Evolutionary conservation across 129 eudicot species (phyloP).

Genomic region (Tanacetum coccineum): DNA sequence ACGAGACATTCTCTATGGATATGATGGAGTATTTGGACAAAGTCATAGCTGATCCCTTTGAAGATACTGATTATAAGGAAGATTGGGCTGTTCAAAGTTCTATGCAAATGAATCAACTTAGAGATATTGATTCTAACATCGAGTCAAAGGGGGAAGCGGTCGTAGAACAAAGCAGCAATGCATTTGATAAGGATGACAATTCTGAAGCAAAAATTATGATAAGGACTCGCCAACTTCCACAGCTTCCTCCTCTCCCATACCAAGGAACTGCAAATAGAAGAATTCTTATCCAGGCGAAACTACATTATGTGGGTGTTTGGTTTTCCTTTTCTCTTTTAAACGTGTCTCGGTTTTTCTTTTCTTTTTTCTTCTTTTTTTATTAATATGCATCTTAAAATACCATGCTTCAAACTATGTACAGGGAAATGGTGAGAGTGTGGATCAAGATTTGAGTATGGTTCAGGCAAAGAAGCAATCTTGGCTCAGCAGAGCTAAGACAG

Average conservation of each 20-base stretch:
- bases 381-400: neutral
- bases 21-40: slow-evolving; percentile 44
- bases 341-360: neutral
- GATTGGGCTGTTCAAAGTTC: slow-evolving; percentile 13
- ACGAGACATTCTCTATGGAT: slow-evolving; percentile 32
- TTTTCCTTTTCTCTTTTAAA: neutral
- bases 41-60: slow-evolving; percentile 27
- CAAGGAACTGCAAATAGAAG: slow-evolving; percentile 75
- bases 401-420: slow-evolving; percentile 11
- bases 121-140: slow-evolving; percentile 38
- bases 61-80: slow-evolving; percentile 11
- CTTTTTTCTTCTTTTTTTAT: too few relatives aligned
- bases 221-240: slow-evolving; percentile 19
- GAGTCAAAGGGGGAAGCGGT: slow-evolving; percentile 45
- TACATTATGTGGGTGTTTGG: slow-evolving; percentile 30
- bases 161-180: slow-evolving; percentile 17
- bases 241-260: slow-evolving; percentile 13
- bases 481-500: slow-evolving; percentile 16
- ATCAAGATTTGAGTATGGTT: slow-evolving; percentile 3
- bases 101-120: slow-evolving; percentile 13
- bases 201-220: slow-evolving; percentile 25
- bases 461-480: neutral
- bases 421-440: neutral
- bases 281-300: slow-evolving; percentile 45
- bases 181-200: neutral